phyloP scores from a whole-genome alignment of 108 stramenopile genomes.

The Stephanodiscus minutulus region DNA sequence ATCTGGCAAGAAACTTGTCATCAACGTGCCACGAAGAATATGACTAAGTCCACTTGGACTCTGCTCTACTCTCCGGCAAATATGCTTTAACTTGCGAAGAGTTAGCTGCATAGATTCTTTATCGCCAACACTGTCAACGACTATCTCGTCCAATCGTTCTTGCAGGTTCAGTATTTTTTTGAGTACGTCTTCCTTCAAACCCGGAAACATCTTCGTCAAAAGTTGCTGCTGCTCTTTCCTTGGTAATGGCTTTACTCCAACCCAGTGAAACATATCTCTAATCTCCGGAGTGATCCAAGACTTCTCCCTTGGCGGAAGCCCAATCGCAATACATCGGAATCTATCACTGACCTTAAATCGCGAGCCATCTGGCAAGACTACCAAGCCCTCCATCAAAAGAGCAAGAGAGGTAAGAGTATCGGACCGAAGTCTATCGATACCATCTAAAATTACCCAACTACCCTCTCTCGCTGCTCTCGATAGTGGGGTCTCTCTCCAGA shows the following conservation, averaged over 20 bases:
- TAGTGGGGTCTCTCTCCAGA: constrained; percentile 80
- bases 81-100: constrained; percentile 58
- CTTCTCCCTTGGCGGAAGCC: constrained; percentile 52
- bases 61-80: constrained; percentile 49
- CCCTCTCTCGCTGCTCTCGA: constrained; percentile 70
- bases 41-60: constrained; percentile 30
- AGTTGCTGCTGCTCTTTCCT: constrained; percentile 40
- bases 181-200: constrained; percentile 27
- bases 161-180: constrained; percentile 44
- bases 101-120: constrained; percentile 49
- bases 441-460: constrained; percentile 69
- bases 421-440: constrained; percentile 71
- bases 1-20: constrained; percentile 57
- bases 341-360: constrained; percentile 34
- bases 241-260: constrained; percentile 42
- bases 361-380: constrained; percentile 69
- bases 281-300: constrained; percentile 69
- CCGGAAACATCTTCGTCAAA: constrained; percentile 41
- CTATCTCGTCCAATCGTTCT: constrained; percentile 43
- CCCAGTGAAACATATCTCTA: constrained; percentile 58
- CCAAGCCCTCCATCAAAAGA: constrained; percentile 50
- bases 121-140: constrained; percentile 52
- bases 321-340: constrained; percentile 50
- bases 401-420: constrained; percentile 70
- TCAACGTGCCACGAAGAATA: constrained; percentile 41